Evolutionary conservation across 345 rosid species (phyloP).

Genomic region (Capsella bursapastoris): DNA sequence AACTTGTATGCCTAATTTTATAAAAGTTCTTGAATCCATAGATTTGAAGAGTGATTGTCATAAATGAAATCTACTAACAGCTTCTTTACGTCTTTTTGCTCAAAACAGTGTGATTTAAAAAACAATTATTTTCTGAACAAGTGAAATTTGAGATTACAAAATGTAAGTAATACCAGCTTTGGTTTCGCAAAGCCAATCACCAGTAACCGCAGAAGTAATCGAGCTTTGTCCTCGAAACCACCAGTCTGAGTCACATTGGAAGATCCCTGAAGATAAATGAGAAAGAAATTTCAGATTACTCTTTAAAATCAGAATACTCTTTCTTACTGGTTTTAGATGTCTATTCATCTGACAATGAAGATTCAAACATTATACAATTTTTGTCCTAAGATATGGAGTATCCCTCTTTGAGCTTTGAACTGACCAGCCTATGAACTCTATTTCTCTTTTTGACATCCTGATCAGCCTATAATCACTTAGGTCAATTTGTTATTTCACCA

Average conservation of each 20-base stretch:
- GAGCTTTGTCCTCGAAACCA: slow-evolving; percentile 29
- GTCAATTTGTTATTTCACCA: neutral
- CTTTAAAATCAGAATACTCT: neutral
- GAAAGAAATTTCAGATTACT: slow-evolving; percentile 1
- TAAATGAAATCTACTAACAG: slow-evolving; percentile 18
- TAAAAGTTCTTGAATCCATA: neutral
- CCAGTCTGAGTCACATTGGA: slow-evolving; percentile 25
- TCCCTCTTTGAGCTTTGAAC: no score
- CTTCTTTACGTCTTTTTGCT: slow-evolving; percentile 14
- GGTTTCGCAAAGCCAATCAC: slow-evolving; percentile 24
- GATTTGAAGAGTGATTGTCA: neutral
- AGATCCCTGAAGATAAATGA: slow-evolving; percentile 29
- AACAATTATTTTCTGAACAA: slow-evolving; percentile 29
- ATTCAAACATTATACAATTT: neutral
- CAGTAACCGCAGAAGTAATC: slow-evolving; percentile 11
- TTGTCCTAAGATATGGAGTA: no score
- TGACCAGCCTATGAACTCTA: no score
- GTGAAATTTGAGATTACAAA: slow-evolving; percentile 30
- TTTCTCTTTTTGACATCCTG: no score
- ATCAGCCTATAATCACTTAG: no score
- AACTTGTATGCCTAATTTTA: no score
- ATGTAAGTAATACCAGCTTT: slow-evolving; percentile 16
- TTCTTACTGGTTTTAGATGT: neutral
- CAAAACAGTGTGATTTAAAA: slow-evolving; percentile 16
- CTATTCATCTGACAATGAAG: neutral